Evolutionary conservation across 2,329 filamentous ascomycete species (phyloP), one percentile per base, ranked within the genome.

Genomic region (Diaporthe sp.): DNA sequence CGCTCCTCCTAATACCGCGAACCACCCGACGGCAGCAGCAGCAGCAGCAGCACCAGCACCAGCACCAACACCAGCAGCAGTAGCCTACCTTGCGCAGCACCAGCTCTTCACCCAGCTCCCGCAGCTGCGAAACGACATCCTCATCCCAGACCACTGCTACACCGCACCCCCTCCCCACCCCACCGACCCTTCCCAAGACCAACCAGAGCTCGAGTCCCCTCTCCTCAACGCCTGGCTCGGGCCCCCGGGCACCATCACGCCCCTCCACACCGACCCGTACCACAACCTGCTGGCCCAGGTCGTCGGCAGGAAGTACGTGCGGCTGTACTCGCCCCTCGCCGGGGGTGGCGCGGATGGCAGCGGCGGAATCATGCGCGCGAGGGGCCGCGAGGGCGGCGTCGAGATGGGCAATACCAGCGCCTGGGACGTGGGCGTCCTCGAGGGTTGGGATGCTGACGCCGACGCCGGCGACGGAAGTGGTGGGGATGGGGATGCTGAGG

Each of bases 151-250:
- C 82, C 95, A 94, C 82, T 98, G 95, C 87, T 98, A 94, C 86
- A 90, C 92, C 8, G 83, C 87, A 2, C 93, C 94, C 0, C 93
- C 94, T 0, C 85, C 85, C 0, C 89, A 92, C 76, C 87, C 86
- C 20, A 81, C 81, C 4, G 82, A 84, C 65, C 73, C 81, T 8
- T 76, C 80, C 7, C 80, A 83, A 53, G 78, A 86, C 78, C 84
- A 86, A 73, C 82, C 85, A 2, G 84, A 85, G 51, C 83, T 90
- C 17, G 87, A 87, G 9, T 34, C 60, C 47, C 95, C 95, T 0
- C 86, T 94, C 58, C 88, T 97, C 25, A 98, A 98, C 83, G 95
- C 95, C 10, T 99, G 97, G 97, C 93, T 98, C 78, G 97, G 97
- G 0, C 97, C 97, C 0, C 87, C 92, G 0, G 92, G 92, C 68